Base-by-base conservation (phyloP, 2,329 filamentous ascomycete species). In the Lasiodiplodia sp. region DNA sequence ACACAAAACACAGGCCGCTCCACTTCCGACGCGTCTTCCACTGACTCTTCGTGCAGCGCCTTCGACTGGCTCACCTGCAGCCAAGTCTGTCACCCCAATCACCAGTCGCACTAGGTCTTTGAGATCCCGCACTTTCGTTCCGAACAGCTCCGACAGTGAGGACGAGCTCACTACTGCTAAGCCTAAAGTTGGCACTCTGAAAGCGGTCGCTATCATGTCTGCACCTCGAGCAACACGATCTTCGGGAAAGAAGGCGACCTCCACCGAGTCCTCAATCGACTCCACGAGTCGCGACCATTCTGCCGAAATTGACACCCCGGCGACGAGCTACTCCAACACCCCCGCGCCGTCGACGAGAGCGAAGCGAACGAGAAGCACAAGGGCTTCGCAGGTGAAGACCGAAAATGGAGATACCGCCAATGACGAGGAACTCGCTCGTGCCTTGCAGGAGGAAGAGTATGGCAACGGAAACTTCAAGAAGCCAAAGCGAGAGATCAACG, bases 231-330 rank as follows among this genome's bases (percentile, higher is more conserved):
- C 51, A 12, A 37, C 38, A 14, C 40, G 55, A n/a, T 40, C 52
- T 40, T 38, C 47, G 66, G 60, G 44, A n/a, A 70, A 70, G 47
- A 72, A 73, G 62, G 66, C 72, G 34, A 47, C 70, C 10, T 44
- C 71, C 12, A 60, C 69, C 28, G 66, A 40, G 25, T 64, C 65
- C 6, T 64, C 68, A 7, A 23, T 55, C 16, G 56, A 47, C 31
- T 69, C 40, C 16, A 55, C 25, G n/a, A 69, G 68, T n/a, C 28
- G 51, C 34, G 78, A 79, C 12, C 75, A 75, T 6, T 85, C 81
- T 12, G 81, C 82, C 47, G 86, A 83, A 21, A 86, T 85, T 73
- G 88, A 87, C 69, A 91, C 90, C 3, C 88, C 89, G 4, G 86
- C 83, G 47, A 91, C 90, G 23, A 90, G 87, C 76, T 82, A 84